Evolutionary conservation across 1,284 basidiomycete species (phyloP), one percentile per base, ranked within the genome.

Genomic region (Ceratobasidium sp.): DNA sequence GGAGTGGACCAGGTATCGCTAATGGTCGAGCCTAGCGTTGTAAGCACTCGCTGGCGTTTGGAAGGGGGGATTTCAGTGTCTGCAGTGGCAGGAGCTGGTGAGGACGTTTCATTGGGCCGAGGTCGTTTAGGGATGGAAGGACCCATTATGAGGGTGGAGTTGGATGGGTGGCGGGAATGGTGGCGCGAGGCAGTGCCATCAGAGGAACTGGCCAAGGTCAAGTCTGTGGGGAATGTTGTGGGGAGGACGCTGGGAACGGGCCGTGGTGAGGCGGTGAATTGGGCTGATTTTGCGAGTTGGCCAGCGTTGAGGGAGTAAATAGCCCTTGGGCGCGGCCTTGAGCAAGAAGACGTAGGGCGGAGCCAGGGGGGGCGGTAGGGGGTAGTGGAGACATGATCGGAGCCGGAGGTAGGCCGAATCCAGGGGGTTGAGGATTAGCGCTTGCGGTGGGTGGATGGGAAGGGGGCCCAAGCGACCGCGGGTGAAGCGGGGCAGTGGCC

Each of bases 251-350:
- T 10, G 69, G 60, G 43, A 53, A 56, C 15, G 54, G 43, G 20
- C 50, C 42, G 10, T 32, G 40, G 15, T 52, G 55, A 5, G 69
- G 69, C 2, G 69, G 64, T 7, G 69, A 67, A 35, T 54, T 60
- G 22, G 58, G 43, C 3, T 50, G 52, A 25, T 22, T 54, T 29
- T 69, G 68, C n/a, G 57, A 22, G 47, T 50, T n/a, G 15, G 68
- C 55, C 40, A 60, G 55, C n/a, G 57, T 91, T 25, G 90, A 90
- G 2, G 90, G 90, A 12, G 91, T 92, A 76, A 92, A 92, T 29
- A 93, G 82, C 60, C 91, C 91, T 80, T 93, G 90, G 0, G 91
- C 91, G 65, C 91, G 87, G 68, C 91, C 91, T 82, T 93, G 90
- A 75, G 91, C 89, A 45, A 93, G 83, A 52, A 92, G 82, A 64